A percentile compares a stretch with the other conserved stretches of the same genome.
Conservation (phyloP, 129 eudicot genomes). For the Kitagawia praeruptora region DNA sequence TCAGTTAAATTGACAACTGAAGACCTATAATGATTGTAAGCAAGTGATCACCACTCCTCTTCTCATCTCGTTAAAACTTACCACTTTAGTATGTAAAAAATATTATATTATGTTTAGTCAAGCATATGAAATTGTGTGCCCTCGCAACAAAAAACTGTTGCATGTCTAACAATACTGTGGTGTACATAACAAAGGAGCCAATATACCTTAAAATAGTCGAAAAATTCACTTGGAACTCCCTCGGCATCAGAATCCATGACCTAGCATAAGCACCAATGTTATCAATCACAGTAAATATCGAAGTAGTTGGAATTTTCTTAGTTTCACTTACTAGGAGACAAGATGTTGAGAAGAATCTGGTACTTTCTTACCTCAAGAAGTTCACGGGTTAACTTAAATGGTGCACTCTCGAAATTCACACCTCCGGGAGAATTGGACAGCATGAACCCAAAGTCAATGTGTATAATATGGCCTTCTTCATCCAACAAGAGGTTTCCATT, state of each 20-base stretch:
- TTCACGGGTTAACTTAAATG: slow-evolving; percentile 96
- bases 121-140: neutral
- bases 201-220: slow-evolving; percentile 68
- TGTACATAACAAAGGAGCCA: neutral
- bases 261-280: slow-evolving; percentile 30
- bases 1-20: neutral
- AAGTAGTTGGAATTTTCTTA: neutral
- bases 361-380: slow-evolving; percentile 77
- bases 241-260: slow-evolving; percentile 99
- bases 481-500: slow-evolving; percentile 96
- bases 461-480: slow-evolving; percentile 98
- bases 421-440: slow-evolving; percentile 99
- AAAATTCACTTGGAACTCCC: slow-evolving; percentile 99
- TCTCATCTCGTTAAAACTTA: neutral
- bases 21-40: neutral
- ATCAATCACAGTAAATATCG: neutral
- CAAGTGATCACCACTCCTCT: neutral
- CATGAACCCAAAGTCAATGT: slow-evolving; percentile 99
- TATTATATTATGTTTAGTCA: neutral
- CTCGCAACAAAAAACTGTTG: neutral
- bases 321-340: neutral
- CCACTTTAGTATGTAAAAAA: neutral
- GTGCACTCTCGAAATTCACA: slow-evolving; percentile 99
- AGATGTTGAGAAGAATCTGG: neutral
- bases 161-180: neutral